Evolutionary conservation across 2,329 filamentous ascomycete species (phyloP).

Genomic region (Sporothrix inflata): DNA sequence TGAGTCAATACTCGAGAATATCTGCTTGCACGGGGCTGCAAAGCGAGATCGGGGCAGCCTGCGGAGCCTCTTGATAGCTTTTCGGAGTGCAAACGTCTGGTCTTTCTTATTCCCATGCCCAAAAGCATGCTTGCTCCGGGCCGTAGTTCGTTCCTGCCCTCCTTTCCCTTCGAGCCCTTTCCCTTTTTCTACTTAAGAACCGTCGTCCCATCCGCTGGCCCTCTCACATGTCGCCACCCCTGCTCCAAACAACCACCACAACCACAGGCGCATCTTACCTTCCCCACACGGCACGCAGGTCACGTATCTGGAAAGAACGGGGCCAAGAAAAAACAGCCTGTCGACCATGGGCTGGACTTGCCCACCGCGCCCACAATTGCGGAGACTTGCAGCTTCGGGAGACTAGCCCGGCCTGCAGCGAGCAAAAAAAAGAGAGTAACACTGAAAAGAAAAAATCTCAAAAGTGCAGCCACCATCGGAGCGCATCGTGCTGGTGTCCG

Average conservation of each 20-base stretch:
- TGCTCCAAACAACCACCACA: neutral
- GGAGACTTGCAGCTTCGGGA: constrained; percentile 15
- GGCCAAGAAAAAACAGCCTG: neutral
- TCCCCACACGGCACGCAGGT: constrained; percentile 27
- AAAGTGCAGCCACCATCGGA: neutral
- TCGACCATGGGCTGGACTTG: neutral
- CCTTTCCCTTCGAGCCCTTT: neutral
- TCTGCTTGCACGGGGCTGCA: neutral
- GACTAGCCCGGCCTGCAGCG: neutral
- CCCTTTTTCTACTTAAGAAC: neutral
- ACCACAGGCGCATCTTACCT: neutral
- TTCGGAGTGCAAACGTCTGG: neutral
- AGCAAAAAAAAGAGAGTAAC: neutral
- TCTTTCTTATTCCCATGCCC: constrained; percentile 1
- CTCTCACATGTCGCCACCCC: constrained; percentile 3
- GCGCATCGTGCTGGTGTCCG: constrained; percentile 4
- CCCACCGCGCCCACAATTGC: constrained; percentile 18
- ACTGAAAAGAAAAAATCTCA: neutral
- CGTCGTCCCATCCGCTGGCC: neutral
- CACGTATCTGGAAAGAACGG: neutral
- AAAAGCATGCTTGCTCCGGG: neutral
- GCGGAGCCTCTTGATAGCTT: constrained; percentile 3
- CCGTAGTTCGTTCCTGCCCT: constrained; percentile 1
- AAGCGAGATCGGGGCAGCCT: constrained; percentile 25
- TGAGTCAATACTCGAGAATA: constrained; percentile 9